These are phyloP conservation scores for Themeda triandra DNA, from an alignment of 176 grass and related monocot species.

Conservation along the genomic window DNA sequence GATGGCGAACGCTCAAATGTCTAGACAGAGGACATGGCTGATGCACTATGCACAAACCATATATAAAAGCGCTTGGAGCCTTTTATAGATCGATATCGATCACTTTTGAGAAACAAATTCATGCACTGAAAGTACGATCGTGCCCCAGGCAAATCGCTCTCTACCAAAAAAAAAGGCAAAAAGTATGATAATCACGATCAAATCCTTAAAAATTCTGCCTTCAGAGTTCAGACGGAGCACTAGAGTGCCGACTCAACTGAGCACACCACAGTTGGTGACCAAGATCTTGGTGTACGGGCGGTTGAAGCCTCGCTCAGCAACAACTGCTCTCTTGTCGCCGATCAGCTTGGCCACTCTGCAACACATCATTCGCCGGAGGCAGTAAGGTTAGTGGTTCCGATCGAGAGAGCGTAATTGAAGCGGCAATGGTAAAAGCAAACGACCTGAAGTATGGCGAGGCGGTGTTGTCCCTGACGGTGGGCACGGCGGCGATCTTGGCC, in stretches of 20 bases:
- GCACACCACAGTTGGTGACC: constrained; percentile 66
- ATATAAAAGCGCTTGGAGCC: not conserved
- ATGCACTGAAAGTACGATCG: not conserved
- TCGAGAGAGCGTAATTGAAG: not conserved
- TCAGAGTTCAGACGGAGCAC: not conserved
- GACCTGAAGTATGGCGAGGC: constrained; percentile 81
- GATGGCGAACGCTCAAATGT: not conserved
- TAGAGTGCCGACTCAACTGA: not conserved
- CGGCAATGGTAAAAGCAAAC: not conserved
- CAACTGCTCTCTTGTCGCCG: constrained; percentile 90
- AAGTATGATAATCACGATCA: not conserved
- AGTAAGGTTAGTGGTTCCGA: not conserved
- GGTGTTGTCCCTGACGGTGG: constrained; percentile 80
- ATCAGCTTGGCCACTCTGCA: constrained; percentile 93
- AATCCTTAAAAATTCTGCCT: not conserved
- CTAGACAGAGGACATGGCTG: not conserved
- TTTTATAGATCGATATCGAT: not conserved
- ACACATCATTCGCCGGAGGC: not conserved
- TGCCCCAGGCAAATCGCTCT: not conserved
- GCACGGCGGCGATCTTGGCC: constrained; percentile 59
- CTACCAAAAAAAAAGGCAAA: not conserved
- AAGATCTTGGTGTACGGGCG: constrained; percentile 82
- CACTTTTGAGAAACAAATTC: not conserved
- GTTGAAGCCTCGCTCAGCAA: constrained; percentile 87
- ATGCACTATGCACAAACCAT: not conserved